Evolutionary conservation across 2,329 filamentous ascomycete genomes (phyloP), one percentile per base, ranked within the genome.

Genomic region (Cryphonectria parasitica): DNA sequence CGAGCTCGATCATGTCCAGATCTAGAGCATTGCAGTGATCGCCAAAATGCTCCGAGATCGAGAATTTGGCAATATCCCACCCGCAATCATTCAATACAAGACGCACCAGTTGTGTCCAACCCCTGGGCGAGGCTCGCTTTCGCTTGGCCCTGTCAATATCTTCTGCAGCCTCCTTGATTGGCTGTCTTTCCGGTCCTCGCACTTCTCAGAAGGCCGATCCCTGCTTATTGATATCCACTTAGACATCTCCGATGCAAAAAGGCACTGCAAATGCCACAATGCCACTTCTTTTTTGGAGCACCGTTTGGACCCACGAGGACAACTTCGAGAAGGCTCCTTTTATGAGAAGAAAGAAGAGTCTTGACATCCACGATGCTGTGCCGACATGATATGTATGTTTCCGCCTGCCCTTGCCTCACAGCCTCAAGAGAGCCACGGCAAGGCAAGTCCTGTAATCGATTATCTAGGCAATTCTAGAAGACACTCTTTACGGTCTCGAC

Each of bases 151-250:
- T 49, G 54, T 45, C 54, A n/a, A 67, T 11, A 60, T 2, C n/a
- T 3, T 28, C 19, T 39, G 17, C 15, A 63, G n/a, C n/a, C 66
- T 58, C 49, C 34, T 60, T 61, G 22, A 69, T 69, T 69, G 67
- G 67, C 39, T 49, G 49, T 28, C 11, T 64, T 34, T 4, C 66
- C 67, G 45, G 67, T 25, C 67, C 31, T 69, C 67, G 62, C 67
- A 60, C 49, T 60, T 41, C 62, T 60, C 25, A 36, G 28, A 69
- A 61, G 67, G 43, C 67, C 67, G 67, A 60, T 28, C 67, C 67
- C 67, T 65, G 62, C 36, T 52, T 22, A 19, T 52, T 8, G 10
- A 45, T 36, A 41, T 28, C 39, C 63, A 60, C 45, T 17, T 28
- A 62, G 36, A 54, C 19, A 25, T 60, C 25, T 61, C 62, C 36